phyloP scores from a whole-genome alignment of 2,329 filamentous ascomycete genomes.

The Diaporthe capsici region DNA sequence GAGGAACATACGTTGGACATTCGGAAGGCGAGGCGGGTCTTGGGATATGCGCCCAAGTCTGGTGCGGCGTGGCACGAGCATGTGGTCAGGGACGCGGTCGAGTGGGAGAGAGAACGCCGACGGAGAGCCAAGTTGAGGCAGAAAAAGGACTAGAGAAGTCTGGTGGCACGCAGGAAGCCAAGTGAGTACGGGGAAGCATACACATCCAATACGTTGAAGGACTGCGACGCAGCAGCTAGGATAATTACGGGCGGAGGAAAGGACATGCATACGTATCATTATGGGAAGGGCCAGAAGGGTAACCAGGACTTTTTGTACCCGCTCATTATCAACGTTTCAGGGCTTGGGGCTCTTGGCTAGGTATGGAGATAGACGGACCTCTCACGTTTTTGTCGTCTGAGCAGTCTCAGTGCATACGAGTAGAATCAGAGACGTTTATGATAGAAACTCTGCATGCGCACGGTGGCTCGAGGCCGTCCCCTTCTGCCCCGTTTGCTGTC shows the following conservation, averaged over 20 bases:
- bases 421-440: too few species aligned
- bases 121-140: not conserved
- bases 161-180: not conserved
- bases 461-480: too few species aligned
- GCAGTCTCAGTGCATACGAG: too few species aligned
- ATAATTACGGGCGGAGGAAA: too few species aligned
- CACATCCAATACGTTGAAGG: not conserved
- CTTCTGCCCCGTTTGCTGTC: too few species aligned
- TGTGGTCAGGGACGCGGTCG: conserved; percentile 41
- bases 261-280: not conserved
- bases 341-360: too few species aligned
- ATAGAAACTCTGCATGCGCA: too few species aligned
- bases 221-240: not conserved
- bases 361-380: too few species aligned
- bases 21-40: conserved; percentile 41
- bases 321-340: not conserved
- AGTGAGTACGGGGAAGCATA: not conserved
- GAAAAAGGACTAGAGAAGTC: too few species aligned
- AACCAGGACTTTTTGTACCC: not conserved
- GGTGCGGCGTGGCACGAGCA: conserved; percentile 40
- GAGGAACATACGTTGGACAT: conserved; percentile 43
- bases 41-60: conserved; percentile 42
- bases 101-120: conserved; percentile 38
- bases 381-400: too few species aligned
- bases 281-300: not conserved